Evolutionary conservation across 2,329 filamentous ascomycete genomes (phyloP).

Genomic region (Ceratocystis diversiconidia): DNA sequence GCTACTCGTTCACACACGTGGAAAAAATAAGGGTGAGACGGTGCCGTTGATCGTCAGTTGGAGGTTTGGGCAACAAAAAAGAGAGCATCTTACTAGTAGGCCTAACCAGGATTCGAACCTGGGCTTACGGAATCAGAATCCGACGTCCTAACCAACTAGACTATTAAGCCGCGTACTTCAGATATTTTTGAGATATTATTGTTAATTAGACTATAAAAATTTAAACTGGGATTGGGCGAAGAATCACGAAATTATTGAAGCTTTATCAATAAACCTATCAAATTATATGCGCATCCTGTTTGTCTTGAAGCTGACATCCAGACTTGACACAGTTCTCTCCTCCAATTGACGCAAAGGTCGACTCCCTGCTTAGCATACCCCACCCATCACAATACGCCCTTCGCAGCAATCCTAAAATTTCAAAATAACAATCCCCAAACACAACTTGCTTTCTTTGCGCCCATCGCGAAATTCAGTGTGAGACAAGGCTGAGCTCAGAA

Average conservation of each 20-base stretch:
- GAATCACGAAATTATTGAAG: background rate
- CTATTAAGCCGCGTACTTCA: slow-evolving; percentile 12
- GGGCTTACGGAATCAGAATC: slow-evolving; percentile 18
- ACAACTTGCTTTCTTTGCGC: slow-evolving; percentile 10
- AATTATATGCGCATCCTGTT: background rate
- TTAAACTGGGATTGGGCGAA: fast-evolving
- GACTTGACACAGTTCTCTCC: background rate
- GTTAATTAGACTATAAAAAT: background rate
- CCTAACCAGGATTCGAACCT: slow-evolving; percentile 18
- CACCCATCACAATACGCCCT: background rate
- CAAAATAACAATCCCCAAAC: background rate
- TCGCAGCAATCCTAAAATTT: background rate
- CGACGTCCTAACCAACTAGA: slow-evolving; percentile 19
- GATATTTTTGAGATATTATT: background rate
- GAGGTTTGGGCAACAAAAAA: background rate
- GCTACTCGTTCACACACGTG: background rate
- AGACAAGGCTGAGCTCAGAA: slow-evolving; percentile 16
- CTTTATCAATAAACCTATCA: background rate
- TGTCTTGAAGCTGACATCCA: background rate
- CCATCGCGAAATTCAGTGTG: slow-evolving; percentile 12
- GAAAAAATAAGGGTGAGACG: too few species aligned
- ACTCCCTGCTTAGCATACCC: background rate
- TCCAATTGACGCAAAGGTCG: background rate
- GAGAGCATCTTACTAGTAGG: background rate
- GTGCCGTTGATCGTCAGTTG: too few species aligned